Percentiles rank a stretch among this genome's conserved stretches.
phyloP scores from a whole-genome alignment of 2,329 filamentous ascomycete genomes.

The Metarhizium anisopliae region DNA sequence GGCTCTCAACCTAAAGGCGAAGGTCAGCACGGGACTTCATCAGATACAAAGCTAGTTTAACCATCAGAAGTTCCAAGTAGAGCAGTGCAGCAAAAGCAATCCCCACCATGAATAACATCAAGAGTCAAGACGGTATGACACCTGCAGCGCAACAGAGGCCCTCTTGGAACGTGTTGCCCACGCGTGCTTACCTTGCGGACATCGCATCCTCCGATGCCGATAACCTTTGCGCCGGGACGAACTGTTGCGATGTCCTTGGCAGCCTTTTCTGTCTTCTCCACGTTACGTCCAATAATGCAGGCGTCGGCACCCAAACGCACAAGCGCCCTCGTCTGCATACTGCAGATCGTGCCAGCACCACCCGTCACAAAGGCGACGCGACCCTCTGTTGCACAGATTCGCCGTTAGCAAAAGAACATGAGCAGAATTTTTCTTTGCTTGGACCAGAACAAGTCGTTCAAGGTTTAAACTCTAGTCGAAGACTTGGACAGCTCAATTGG shows the following conservation, averaged over 20 bases:
- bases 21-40: neutral
- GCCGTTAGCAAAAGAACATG: neutral
- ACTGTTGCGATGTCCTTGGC: slow-evolving; percentile 77
- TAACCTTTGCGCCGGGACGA: slow-evolving; percentile 69
- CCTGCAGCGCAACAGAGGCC: too few relatives aligned
- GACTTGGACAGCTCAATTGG: neutral
- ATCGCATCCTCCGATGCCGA: slow-evolving; percentile 74
- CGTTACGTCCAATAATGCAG: slow-evolving; percentile 85
- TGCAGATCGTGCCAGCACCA: slow-evolving; percentile 88
- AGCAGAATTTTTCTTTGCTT: too few relatives aligned
- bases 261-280: slow-evolving; percentile 73
- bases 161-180: slow-evolving; percentile 1
- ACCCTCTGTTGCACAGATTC: slow-evolving; percentile 46
- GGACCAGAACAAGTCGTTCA: neutral
- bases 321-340: slow-evolving; percentile 82
- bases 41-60: neutral
- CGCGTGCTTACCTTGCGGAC: slow-evolving; percentile 55
- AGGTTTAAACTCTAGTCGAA: neutral
- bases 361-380: slow-evolving; percentile 95
- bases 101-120: neutral
- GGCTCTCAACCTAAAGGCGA: slow-evolving; percentile 17
- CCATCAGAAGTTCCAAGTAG: neutral
- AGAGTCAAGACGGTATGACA: neutral
- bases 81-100: neutral
- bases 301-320: slow-evolving; percentile 88